Evolutionary conservation across 208 protist genomes (phyloP).

Genomic region (Trypanosoma grayi): DNA sequence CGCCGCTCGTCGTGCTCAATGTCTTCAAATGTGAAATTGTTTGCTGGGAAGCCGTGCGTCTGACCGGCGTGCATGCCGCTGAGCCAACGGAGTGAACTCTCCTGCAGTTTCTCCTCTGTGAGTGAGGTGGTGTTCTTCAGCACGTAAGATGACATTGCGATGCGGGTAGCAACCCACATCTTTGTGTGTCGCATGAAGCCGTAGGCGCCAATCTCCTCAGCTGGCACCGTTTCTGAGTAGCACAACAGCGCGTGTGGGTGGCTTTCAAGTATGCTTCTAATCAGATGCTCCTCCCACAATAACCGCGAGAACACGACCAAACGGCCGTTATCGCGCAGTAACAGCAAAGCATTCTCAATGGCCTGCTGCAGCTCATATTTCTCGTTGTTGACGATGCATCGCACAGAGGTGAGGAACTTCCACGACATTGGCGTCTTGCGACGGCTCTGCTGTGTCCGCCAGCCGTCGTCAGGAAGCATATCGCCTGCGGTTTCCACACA

Average conservation of each 20-base stretch:
- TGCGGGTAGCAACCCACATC: slow-evolving; percentile 74
- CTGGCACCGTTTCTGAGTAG: slow-evolving; percentile 62
- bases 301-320: slow-evolving; percentile 75
- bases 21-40: slow-evolving; percentile 84
- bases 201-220: slow-evolving; percentile 57
- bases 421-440: slow-evolving; percentile 81
- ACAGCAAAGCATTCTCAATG: slow-evolving; percentile 61
- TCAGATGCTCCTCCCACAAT: slow-evolving; percentile 78
- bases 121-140: slow-evolving; percentile 67
- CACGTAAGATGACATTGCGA: slow-evolving; percentile 53
- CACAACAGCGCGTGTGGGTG: slow-evolving; percentile 81
- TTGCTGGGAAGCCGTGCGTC: slow-evolving; percentile 81
- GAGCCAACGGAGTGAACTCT: slow-evolving; percentile 79
- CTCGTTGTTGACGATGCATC: slow-evolving; percentile 85
- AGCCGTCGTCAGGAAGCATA: slow-evolving; percentile 70
- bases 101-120: slow-evolving; percentile 58
- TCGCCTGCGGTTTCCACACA: slow-evolving; percentile 61
- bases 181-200: slow-evolving; percentile 80
- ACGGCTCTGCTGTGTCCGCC: slow-evolving; percentile 53
- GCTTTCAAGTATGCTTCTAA: slow-evolving; percentile 42
- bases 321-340: slow-evolving; percentile 69
- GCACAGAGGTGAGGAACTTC: slow-evolving; percentile 78
- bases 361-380: slow-evolving; percentile 61
- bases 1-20: slow-evolving; percentile 50
- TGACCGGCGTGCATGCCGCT: slow-evolving; percentile 73